phyloP scores from a whole-genome alignment of 2,329 filamentous ascomycete genomes.

The Alternaria sp. region DNA sequence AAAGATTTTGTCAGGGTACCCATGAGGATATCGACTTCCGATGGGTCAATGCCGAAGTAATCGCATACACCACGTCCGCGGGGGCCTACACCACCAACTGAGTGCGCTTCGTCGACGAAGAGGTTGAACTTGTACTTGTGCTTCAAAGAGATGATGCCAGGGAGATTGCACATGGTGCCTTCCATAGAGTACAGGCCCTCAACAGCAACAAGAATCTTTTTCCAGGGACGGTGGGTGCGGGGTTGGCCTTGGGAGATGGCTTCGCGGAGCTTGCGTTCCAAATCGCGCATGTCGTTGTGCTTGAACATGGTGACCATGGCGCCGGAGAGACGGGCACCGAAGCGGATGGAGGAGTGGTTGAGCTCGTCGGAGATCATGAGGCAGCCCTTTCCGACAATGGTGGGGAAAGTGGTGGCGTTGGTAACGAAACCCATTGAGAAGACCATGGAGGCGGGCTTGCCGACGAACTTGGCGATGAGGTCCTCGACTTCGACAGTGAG shows the following conservation, averaged over 20 bases:
- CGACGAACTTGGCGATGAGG: conserved; percentile 88
- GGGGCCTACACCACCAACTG: conserved; percentile 89
- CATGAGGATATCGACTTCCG: conserved; percentile 94
- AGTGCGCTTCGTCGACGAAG: conserved; percentile 96
- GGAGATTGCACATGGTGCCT: conserved; percentile 98
- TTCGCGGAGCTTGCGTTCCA: conserved; percentile 87
- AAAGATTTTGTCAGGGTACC: conserved; percentile 98
- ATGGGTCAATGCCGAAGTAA: conserved; percentile 90
- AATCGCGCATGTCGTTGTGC: conserved; percentile 92
- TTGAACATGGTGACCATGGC: conserved; percentile 96
- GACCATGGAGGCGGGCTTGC: conserved; percentile 93
- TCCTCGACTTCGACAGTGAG: conserved; percentile 88
- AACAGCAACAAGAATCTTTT: conserved; percentile 96
- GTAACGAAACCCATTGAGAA: conserved; percentile 99
- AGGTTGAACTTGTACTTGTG: conserved; percentile 96
- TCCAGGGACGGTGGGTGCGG: conserved; percentile 98
- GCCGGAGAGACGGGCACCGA: conserved; percentile 90
- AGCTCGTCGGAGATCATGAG: conserved; percentile 96
- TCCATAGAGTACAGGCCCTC: conserved; percentile 99
- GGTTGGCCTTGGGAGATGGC: conserved; percentile 96
- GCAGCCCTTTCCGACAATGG: conserved; percentile 89
- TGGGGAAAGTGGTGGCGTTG: conserved; percentile 91
- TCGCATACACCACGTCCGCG: conserved; percentile 92
- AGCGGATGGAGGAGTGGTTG: conserved; percentile 97
- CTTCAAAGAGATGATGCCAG: conserved; percentile 85